Base-by-base conservation (phyloP, 1,284 basidiomycete genomes). In the Irpex rosettiformis region DNA sequence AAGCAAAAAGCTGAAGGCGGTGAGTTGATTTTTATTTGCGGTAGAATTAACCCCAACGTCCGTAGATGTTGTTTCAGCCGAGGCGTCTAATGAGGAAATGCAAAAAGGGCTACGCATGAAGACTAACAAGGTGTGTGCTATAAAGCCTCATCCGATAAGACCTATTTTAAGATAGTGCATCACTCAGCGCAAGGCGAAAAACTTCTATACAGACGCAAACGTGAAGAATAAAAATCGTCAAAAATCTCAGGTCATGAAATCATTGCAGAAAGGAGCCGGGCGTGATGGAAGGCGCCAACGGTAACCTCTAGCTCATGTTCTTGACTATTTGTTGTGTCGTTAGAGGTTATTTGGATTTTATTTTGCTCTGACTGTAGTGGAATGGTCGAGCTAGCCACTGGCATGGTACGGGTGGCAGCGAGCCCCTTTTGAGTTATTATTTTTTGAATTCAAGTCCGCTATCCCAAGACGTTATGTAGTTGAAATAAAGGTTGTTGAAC, bases 191-290 rank as follows among this genome's bases (percentile, higher is more conserved):
- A 96, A 94, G 75, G 86, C 93, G 16, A 82, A 83, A 60, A 98
- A 98, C 77, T 99, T 95, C 79, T 98, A 94, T 77, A 86, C 89
- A 5, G 80, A 71, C 52, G 83, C 90, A 1, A 95, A 95, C 67
- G 93, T 95, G 69, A 95, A 96, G 79, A 95, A 94, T 76, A 92
- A 89, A 71, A 94, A 84, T 62, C 82, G 89, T 40, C 73, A 75
- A 54, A 88, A 87, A 66, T 79, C 82, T 16, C 78, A 80, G 18
- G 65, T 87, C 53, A 73, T 88, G 72, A 83, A 67, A 63, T 64
- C 68, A 48, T 57, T 72, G 28, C 68, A 66, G 45, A 67, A 66
- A 51, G 62, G 65, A 22, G 59, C 55, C 18, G 33, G 33, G 33
- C 33, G 33, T 37, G 58, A 43, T 18, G 54, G 61, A 29, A 64